Evolutionary conservation across 176 grass and related monocot species (phyloP), one percentile per base, ranked within the genome.

Genomic region (Luzula sylvatica): DNA sequence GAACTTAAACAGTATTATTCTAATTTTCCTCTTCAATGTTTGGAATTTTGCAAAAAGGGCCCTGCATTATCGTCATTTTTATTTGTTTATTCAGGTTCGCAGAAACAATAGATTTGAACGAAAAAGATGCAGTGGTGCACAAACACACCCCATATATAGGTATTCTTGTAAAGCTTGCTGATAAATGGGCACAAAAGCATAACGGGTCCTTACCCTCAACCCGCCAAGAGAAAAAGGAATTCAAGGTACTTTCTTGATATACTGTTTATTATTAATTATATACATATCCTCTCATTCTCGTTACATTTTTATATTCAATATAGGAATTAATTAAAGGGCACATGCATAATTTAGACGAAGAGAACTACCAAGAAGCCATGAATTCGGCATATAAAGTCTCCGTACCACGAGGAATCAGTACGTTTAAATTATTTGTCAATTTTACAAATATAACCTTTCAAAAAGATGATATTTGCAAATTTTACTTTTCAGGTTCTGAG

Each of bases 321-420:
- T 74, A 95, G 90, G 90, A 88, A 35, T 68, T 95, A 47, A 88
- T 95, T 69, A 82, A 80, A 69, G 70, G 73, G 16, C 77, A 76
- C 63, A 95, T 88, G 90, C 72, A 85, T 55, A 88, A 88, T 73
- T 23, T 85, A 60, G 80, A 95, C 73, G 90, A 95, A 71, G 90
- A 95, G 39, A 95, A 95, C 61, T 95, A 95, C 50, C 83, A 78
- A 78, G 90, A 95, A 82, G 90, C 90, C 63, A 72, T 88, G 25
- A 83, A 95, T 49, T 83, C 90, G 52, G 83, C 90, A 25, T 95
- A 75, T 66, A 95, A 95, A 73, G 90, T 88, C 16, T 88, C 80
- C 38, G 56, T 74, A 16, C 39, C 71, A 70, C 80, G 43, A 72
- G 90, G 90, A 78, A 79, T 88, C 39, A 79, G 90, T 96, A 86